phyloP scores from a whole-genome alignment of 306 rosid species.

The Inga leiocalycina region DNA sequence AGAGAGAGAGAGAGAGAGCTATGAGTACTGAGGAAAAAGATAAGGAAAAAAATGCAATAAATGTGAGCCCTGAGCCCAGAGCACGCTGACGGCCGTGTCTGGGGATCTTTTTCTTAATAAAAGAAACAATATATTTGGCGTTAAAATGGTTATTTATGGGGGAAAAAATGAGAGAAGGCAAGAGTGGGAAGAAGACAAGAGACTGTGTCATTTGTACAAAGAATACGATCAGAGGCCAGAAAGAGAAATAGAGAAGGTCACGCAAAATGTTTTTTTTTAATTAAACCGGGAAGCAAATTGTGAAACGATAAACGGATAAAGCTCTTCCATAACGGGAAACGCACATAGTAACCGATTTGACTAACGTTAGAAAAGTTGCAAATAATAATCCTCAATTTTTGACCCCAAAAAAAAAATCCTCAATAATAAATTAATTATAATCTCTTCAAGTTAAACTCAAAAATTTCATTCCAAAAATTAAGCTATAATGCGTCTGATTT shows the following conservation, averaged over 20 bases:
- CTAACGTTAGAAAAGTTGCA: background rate
- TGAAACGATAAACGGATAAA: background rate
- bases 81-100: slow-evolving; percentile 27
- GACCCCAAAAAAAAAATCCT: background rate
- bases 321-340: background rate
- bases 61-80: slow-evolving; percentile 32
- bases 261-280: slow-evolving; percentile 34
- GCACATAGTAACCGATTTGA: background rate
- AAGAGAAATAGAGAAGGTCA: slow-evolving; percentile 19
- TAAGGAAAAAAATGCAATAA: slow-evolving; percentile 28
- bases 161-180: slow-evolving; percentile 28
- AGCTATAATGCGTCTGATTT: no score
- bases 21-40: background rate
- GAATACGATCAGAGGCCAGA: slow-evolving; percentile 55
- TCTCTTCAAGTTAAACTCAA: no score
- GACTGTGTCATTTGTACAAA: slow-evolving; percentile 46
- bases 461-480: no score
- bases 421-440: background rate
- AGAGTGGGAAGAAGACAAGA: slow-evolving; percentile 17
- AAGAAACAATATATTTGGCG: slow-evolving; percentile 15
- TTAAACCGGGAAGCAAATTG: background rate
- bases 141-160: background rate
- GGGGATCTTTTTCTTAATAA: slow-evolving; percentile 22
- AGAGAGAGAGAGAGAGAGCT: background rate
- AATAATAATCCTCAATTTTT: background rate